A percentile compares a stretch with the other conserved stretches of the same genome.
Evolutionary conservation across 768 basidiomycete genomes (phyloP).

Genomic region (Tulasnella calospora): DNA sequence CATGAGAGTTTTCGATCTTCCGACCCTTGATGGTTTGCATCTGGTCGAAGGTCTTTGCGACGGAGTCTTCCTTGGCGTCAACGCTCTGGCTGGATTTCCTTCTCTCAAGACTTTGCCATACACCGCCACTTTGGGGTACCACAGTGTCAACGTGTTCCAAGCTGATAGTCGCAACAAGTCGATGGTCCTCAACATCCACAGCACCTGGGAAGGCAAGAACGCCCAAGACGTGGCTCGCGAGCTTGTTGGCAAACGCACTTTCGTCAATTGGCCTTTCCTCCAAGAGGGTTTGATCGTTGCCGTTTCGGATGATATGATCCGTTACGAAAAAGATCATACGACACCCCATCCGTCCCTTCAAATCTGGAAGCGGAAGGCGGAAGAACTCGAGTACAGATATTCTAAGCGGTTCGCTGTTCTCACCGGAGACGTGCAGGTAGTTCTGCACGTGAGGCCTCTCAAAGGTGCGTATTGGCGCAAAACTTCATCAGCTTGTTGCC

Average conservation of each 20-base stretch:
- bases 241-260: constrained; percentile 72
- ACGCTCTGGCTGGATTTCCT: constrained; percentile 92
- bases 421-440: constrained; percentile 70
- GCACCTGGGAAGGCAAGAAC: constrained; percentile 62
- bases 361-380: constrained; percentile 76
- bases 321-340: constrained; percentile 67
- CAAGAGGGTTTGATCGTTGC: constrained; percentile 85
- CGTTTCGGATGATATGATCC: constrained; percentile 81
- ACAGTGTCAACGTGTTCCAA: constrained; percentile 91
- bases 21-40: constrained; percentile 77
- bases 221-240: constrained; percentile 66
- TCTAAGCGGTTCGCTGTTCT: constrained; percentile 87
- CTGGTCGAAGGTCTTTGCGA: constrained; percentile 82
- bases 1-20: constrained; percentile 81
- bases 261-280: constrained; percentile 90
- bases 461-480: constrained; percentile 55
- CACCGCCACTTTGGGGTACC: constrained; percentile 67
- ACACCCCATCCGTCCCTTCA: constrained; percentile 76
- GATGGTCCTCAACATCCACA: constrained; percentile 82
- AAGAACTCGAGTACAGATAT: constrained; percentile 74
- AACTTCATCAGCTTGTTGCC: background rate
- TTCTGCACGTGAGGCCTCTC: constrained; percentile 84
- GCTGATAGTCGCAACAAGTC: constrained; percentile 87
- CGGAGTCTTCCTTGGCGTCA: constrained; percentile 78
- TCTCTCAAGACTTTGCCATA: constrained; percentile 86